Evolutionary conservation across 768 basidiomycete genomes (phyloP).

Genomic region (Pisolithus marmoratus): DNA sequence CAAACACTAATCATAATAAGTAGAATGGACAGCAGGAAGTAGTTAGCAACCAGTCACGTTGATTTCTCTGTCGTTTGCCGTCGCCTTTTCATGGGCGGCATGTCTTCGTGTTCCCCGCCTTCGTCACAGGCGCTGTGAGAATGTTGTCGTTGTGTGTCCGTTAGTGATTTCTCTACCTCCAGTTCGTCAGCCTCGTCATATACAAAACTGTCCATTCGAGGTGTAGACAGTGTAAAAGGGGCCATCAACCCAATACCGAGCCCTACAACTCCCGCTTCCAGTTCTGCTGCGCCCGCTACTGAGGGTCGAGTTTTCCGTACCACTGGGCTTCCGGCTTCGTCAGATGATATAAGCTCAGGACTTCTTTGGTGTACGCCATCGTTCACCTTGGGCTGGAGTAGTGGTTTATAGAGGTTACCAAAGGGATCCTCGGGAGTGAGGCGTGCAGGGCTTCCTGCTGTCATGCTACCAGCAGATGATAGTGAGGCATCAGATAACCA

Average conservation of each 20-base stretch:
- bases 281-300: slow-evolving; percentile 17
- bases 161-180: slow-evolving; percentile 28
- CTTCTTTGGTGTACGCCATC: slow-evolving; percentile 9
- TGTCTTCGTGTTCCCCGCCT: slow-evolving; percentile 8
- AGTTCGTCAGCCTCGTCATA: slow-evolving; percentile 27
- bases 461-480: slow-evolving; percentile 18
- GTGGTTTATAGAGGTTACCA: slow-evolving; percentile 38
- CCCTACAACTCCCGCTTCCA: slow-evolving; percentile 33
- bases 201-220: slow-evolving; percentile 17
- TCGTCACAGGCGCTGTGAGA: too few relatives aligned
- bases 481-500: slow-evolving; percentile 28
- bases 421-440: slow-evolving; percentile 42
- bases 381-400: slow-evolving; percentile 8
- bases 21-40: slow-evolving; percentile 2
- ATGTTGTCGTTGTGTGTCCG: slow-evolving; percentile 1
- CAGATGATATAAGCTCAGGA: slow-evolving; percentile 17
- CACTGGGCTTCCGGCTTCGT: slow-evolving; percentile 49
- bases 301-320: slow-evolving; percentile 23
- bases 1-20: too few relatives aligned
- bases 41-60: slow-evolving; percentile 16
- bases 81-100: slow-evolving; percentile 49
- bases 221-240: slow-evolving; percentile 45
- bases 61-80: slow-evolving; percentile 32
- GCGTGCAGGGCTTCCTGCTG: slow-evolving; percentile 19
- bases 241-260: slow-evolving; percentile 42